phyloP scores from a whole-genome alignment of 2,329 filamentous ascomycete genomes.

The Pyrenophora tritici-repentis region DNA sequence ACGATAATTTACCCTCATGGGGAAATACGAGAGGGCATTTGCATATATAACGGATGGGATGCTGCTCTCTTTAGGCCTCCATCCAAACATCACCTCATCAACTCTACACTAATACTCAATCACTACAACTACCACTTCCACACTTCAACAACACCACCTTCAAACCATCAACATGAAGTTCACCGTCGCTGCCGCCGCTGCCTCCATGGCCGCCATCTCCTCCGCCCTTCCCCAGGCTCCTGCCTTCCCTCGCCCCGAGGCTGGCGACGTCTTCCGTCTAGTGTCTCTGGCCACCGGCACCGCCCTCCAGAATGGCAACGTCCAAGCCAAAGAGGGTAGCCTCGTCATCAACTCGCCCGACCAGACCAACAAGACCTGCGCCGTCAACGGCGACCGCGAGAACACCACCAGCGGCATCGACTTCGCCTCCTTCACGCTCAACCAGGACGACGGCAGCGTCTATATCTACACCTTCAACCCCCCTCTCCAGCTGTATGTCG shows the following conservation, averaged over 20 bases:
- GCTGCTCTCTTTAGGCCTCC: background rate
- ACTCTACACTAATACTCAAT: slow-evolving; percentile 8
- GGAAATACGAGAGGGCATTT: slow-evolving; percentile 4
- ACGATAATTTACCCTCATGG: slow-evolving; percentile 8
- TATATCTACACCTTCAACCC: slow-evolving; percentile 55
- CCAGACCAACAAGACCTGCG: slow-evolving; percentile 57
- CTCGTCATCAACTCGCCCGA: slow-evolving; percentile 51
- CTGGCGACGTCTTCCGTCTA: slow-evolving; percentile 53
- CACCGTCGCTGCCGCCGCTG: slow-evolving; percentile 29
- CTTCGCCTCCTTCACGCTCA: slow-evolving; percentile 58
- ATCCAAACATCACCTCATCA: slow-evolving; percentile 10
- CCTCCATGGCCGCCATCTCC: slow-evolving; percentile 29
- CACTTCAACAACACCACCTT: slow-evolving; percentile 7
- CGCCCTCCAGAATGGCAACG: slow-evolving; percentile 53
- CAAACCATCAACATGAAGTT: slow-evolving; percentile 39
- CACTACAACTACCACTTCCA: slow-evolving; percentile 9
- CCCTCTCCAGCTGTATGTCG: slow-evolving; percentile 59
- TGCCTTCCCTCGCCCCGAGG: slow-evolving; percentile 27
- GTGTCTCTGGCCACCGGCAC: slow-evolving; percentile 58
- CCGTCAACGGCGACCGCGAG: slow-evolving; percentile 21
- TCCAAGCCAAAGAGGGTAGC: slow-evolving; percentile 54
- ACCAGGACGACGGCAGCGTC: slow-evolving; percentile 44
- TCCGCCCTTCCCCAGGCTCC: slow-evolving; percentile 33
- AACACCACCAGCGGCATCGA: slow-evolving; percentile 26
- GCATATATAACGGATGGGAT: slow-evolving; percentile 9